Percentiles rank a stretch among this genome's conserved stretches.
These are phyloP conservation scores for Aspergillus sp. DNA, from an alignment of 2,329 filamentous ascomycete genomes.

Conservation along the genomic window DNA sequence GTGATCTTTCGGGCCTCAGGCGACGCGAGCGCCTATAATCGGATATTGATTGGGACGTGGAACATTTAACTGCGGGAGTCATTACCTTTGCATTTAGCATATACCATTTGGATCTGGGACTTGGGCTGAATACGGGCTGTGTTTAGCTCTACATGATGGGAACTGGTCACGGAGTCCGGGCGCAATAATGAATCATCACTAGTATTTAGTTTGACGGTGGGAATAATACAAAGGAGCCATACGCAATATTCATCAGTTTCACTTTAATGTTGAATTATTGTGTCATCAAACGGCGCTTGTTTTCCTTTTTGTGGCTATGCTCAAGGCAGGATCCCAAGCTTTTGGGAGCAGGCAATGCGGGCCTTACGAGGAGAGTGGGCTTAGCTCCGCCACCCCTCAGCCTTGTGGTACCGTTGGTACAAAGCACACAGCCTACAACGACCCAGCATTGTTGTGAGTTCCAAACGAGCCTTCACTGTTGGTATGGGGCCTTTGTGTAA, in stretches of 20 bases:
- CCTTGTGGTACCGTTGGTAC: neutral
- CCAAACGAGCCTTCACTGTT: neutral
- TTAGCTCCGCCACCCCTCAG: neutral
- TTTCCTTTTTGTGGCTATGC: too few species aligned
- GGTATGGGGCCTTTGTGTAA: too few species aligned
- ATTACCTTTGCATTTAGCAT: neutral
- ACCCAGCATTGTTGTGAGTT: neutral
- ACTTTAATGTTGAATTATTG: neutral
- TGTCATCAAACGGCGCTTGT: neutral
- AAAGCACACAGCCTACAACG: neutral
- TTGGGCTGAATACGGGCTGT: neutral
- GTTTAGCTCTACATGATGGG: neutral
- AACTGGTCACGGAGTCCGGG: neutral
- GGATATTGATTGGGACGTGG: slow-evolving; percentile 18
- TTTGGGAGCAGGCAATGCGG: too few species aligned
- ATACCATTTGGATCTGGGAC: neutral
- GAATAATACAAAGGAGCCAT: neutral
- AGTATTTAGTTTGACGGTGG: neutral
- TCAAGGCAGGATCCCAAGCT: too few species aligned
- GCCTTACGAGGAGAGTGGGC: too few species aligned
- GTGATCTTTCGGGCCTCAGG: slow-evolving; percentile 12
- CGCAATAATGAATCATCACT: neutral
- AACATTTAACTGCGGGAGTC: neutral
- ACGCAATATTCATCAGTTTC: neutral
- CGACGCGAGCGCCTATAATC: slow-evolving; percentile 13